phyloP scores from a whole-genome alignment of 179 eudicot genomes.

The Camellia oleifera region DNA sequence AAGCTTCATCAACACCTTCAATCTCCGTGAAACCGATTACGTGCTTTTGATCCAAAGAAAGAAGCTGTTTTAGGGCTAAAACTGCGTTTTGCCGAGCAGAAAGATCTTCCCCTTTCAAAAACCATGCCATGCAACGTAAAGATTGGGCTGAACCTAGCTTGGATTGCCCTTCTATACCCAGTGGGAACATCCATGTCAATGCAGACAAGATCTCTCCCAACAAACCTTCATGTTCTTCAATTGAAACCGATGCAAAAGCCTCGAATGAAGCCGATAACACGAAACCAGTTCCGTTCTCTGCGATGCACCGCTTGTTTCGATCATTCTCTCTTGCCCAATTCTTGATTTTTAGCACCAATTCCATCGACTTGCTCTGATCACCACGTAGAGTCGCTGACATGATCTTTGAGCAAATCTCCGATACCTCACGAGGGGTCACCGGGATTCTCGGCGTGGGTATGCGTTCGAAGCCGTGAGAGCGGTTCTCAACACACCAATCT shows the following conservation, averaged over 20 bases:
- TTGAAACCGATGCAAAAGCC: slow-evolving; percentile 28
- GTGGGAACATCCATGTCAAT: slow-evolving; percentile 38
- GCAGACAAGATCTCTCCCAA: slow-evolving; percentile 41
- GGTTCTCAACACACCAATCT: slow-evolving; percentile 67
- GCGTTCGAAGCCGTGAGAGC: slow-evolving; percentile 35
- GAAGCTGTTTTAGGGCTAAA: slow-evolving; percentile 38
- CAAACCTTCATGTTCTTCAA: slow-evolving; percentile 27
- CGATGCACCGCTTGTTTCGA: slow-evolving; percentile 47
- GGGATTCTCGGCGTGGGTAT: slow-evolving; percentile 74
- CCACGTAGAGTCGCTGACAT: slow-evolving; percentile 12
- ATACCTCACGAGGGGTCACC: slow-evolving; percentile 38
- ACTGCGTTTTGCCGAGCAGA: slow-evolving; percentile 39
- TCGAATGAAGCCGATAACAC: slow-evolving; percentile 42
- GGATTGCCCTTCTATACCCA: slow-evolving; percentile 29
- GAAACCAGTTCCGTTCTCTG: slow-evolving; percentile 32
- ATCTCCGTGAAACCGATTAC: slow-evolving; percentile 22
- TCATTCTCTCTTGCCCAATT: slow-evolving; percentile 56
- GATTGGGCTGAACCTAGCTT: slow-evolving; percentile 37
- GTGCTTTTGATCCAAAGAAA: slow-evolving; percentile 23
- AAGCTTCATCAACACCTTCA: slow-evolving; percentile 39
- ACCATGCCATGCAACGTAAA: slow-evolving; percentile 51
- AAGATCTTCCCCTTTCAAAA: slow-evolving; percentile 34
- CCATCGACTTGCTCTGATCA: slow-evolving; percentile 29
- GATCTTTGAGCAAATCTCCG: slow-evolving; percentile 34
- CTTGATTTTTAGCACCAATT: slow-evolving; percentile 34